Percentiles rank a stretch among this genome's conserved stretches.
Evolutionary conservation across 2,329 filamentous ascomycete genomes (phyloP).

Genomic region (Fusarium agapanthi): DNA sequence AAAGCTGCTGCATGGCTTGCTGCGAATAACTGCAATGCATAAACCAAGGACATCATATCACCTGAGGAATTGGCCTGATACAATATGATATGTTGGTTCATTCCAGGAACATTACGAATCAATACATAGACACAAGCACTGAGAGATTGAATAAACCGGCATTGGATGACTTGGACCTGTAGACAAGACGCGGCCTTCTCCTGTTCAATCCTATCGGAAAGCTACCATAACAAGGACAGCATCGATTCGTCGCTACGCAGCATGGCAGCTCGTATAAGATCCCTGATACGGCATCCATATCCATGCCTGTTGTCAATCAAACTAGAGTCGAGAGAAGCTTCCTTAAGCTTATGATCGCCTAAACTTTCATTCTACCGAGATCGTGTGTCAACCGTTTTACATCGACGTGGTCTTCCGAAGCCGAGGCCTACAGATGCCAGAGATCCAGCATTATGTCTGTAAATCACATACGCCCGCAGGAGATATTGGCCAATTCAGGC

Average conservation of each 20-base stretch:
- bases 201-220: neutral
- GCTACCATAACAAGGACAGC: neutral
- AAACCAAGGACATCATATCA: neutral
- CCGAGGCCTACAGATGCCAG: neutral
- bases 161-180: neutral
- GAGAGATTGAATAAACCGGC: neutral
- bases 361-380: neutral
- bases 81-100: neutral
- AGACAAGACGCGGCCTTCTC: neutral
- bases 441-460: neutral
- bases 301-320: neutral
- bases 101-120: neutral
- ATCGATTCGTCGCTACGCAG: neutral
- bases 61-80: neutral
- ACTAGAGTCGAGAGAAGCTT: neutral
- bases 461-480: neutral
- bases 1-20: neutral
- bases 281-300: slow-evolving; percentile 14
- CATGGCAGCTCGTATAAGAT: slow-evolving; percentile 4
- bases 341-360: neutral
- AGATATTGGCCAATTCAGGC: neutral
- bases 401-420: slow-evolving; percentile 7
- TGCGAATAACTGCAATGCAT: neutral
- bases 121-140: neutral
- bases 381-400: neutral